Evolutionary conservation across 441 rosid species (phyloP).

Genomic region (Cnidoscolus chayamansa): DNA sequence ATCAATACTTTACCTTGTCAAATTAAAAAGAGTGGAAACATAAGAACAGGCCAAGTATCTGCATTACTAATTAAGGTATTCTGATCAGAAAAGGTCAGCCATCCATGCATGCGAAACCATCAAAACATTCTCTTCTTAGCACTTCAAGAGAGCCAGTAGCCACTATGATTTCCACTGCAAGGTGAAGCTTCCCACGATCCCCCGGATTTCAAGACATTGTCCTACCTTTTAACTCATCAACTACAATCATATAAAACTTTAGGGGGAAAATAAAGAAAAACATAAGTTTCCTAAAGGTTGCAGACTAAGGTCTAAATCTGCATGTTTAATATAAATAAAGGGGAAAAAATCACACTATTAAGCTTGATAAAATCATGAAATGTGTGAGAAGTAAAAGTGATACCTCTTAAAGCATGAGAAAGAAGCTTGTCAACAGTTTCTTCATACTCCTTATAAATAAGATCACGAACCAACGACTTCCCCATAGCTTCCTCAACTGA

Average conservation of each 20-base stretch:
- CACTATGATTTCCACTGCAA: not conserved
- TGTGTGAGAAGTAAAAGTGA: not conserved
- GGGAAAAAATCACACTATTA: not conserved
- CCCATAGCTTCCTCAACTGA: slow-evolving; percentile 94
- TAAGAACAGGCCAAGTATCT: not conserved
- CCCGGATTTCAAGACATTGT: slow-evolving; percentile 6
- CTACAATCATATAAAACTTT: slow-evolving; percentile 2
- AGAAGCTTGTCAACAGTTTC: slow-evolving; percentile 73
- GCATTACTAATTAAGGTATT: not conserved
- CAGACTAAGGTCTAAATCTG: slow-evolving; percentile 14
- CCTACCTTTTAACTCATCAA: slow-evolving; percentile 2
- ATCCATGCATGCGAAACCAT: not conserved
- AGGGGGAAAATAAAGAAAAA: not conserved
- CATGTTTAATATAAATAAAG: slow-evolving; percentile 11
- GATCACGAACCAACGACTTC: slow-evolving; percentile 78
- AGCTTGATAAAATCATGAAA: not conserved
- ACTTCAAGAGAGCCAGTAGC: slow-evolving; percentile 3
- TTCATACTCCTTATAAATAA: slow-evolving; percentile 66
- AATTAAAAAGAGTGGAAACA: not conserved
- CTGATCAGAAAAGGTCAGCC: not conserved
- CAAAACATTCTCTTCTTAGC: not conserved
- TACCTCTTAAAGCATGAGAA: slow-evolving; percentile 74
- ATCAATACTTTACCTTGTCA: not conserved
- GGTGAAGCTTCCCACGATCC: not conserved
- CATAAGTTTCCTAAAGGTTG: slow-evolving; percentile 5